Evolutionary conservation across 371 early-diverging fungal species (phyloP).

Genomic region (Dichotomocladium elegans): DNA sequence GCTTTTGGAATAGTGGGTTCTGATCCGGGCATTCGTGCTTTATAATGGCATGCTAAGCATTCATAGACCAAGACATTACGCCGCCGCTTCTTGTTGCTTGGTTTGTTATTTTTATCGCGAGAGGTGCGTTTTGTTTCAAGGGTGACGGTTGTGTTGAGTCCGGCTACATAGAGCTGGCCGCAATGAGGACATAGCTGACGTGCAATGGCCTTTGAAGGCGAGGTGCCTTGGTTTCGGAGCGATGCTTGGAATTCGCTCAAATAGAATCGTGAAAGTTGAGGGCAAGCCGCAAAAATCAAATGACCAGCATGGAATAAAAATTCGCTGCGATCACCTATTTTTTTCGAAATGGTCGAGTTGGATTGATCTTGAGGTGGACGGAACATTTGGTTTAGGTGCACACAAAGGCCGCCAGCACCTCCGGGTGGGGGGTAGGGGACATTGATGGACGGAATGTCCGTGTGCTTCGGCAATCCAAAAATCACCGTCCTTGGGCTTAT

Average conservation of each 20-base stretch:
- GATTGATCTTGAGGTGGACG: too few relatives aligned
- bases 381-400: too few relatives aligned
- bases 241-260: slow-evolving; percentile 39
- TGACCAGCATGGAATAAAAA: slow-evolving; percentile 33
- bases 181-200: slow-evolving; percentile 28
- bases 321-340: slow-evolving; percentile 17
- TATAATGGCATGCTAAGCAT: slow-evolving; percentile 23
- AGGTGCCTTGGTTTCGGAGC: slow-evolving; percentile 21
- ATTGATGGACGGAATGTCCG: too few relatives aligned
- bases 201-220: slow-evolving; percentile 16
- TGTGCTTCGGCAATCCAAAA: too few relatives aligned
- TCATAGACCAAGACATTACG: slow-evolving; percentile 14
- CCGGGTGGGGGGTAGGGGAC: too few relatives aligned
- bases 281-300: slow-evolving; percentile 16
- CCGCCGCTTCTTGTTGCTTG: slow-evolving; percentile 1
- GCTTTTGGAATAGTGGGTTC: slow-evolving; percentile 10
- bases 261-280: slow-evolving; percentile 35
- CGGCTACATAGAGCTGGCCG: slow-evolving; percentile 32
- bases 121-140: slow-evolving; percentile 1
- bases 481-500: too few relatives aligned
- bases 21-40: slow-evolving; percentile 19
- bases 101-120: slow-evolving; percentile 2
- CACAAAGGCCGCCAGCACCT: too few relatives aligned
- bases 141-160: slow-evolving; percentile 17
- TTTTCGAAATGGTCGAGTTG: too few relatives aligned